Evolutionary conservation across 495 filamentous ascomycete genomes (phyloP).

Genomic region (Aspergillus sclerotiicarbonarius): DNA sequence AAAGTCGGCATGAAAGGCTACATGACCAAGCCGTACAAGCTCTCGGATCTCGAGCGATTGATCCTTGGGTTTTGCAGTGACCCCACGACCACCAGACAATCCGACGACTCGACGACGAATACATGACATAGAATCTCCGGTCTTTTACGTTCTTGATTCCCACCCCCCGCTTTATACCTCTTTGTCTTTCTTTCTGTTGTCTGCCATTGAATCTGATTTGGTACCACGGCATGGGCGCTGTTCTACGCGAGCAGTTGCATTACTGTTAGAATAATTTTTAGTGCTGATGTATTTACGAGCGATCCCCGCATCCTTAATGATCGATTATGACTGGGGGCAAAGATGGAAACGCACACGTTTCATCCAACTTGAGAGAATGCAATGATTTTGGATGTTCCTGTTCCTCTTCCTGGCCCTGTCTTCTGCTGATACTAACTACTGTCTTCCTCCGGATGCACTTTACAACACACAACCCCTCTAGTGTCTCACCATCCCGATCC

Average conservation of each 20-base stretch:
- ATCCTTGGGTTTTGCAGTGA: slow-evolving; percentile 60
- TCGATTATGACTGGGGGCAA: slow-evolving; percentile 2
- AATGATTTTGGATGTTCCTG: neutral
- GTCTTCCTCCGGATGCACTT: no score
- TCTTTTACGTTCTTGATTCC: neutral
- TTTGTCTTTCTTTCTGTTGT: slow-evolving; percentile 7
- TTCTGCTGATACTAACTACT: no score
- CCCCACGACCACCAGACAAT: slow-evolving; percentile 3
- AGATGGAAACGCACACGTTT: neutral
- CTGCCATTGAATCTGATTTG: neutral
- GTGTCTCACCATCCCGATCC: no score
- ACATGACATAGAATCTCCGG: slow-evolving; percentile 16
- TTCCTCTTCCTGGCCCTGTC: neutral
- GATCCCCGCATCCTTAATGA: slow-evolving; percentile 5
- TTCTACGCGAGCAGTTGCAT: neutral
- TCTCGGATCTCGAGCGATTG: slow-evolving; percentile 66
- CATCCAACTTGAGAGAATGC: neutral
- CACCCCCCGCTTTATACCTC: slow-evolving; percentile 3
- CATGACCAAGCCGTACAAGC: slow-evolving; percentile 77
- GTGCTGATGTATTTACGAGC: slow-evolving; percentile 1
- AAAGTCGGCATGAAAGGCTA: slow-evolving; percentile 73
- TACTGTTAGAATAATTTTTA: slow-evolving; percentile 3
- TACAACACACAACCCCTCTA: no score
- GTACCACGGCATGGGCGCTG: neutral
- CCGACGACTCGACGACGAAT: slow-evolving; percentile 20